Evolutionary conservation across 352 stramenopile species (phyloP).

Genomic region (Globisporangium irregulare): DNA sequence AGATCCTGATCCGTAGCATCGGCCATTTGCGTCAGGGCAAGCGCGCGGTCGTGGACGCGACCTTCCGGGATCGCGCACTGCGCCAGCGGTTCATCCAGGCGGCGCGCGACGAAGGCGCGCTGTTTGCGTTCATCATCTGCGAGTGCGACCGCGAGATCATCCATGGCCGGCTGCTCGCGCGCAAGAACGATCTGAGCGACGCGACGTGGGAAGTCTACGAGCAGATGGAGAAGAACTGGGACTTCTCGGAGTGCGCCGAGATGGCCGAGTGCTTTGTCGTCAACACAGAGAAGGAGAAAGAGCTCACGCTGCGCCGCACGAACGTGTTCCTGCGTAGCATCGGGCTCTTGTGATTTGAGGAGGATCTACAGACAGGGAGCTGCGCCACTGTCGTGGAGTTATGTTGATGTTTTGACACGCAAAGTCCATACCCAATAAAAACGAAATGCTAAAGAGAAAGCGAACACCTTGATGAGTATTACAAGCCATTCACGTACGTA

Average conservation of each 20-base stretch:
- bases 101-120: conserved; percentile 43
- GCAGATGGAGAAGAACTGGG: conserved; percentile 53
- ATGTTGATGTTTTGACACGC: neutral
- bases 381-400: neutral
- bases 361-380: neutral
- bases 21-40: conserved; percentile 40
- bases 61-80: conserved; percentile 47
- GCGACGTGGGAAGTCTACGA: conserved; percentile 70
- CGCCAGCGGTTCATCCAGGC: conserved; percentile 40
- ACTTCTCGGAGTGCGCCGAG: conserved; percentile 27
- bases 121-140: conserved; percentile 55
- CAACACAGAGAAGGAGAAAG: conserved; percentile 72
- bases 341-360: conserved; percentile 13
- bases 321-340: conserved; percentile 61
- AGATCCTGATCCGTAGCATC: conserved; percentile 41
- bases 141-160: conserved; percentile 71
- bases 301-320: conserved; percentile 52
- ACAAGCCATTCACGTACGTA: neutral
- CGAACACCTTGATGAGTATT: neutral
- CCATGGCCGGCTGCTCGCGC: conserved; percentile 54
- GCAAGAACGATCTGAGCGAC: conserved; percentile 60
- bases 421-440: neutral
- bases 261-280: conserved; percentile 47
- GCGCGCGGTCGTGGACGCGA: conserved; percentile 60
- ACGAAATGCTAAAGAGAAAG: neutral